These are phyloP conservation scores for Lactarius psammicola DNA, from an alignment of 768 basidiomycete genomes.

Conservation along the genomic window DNA sequence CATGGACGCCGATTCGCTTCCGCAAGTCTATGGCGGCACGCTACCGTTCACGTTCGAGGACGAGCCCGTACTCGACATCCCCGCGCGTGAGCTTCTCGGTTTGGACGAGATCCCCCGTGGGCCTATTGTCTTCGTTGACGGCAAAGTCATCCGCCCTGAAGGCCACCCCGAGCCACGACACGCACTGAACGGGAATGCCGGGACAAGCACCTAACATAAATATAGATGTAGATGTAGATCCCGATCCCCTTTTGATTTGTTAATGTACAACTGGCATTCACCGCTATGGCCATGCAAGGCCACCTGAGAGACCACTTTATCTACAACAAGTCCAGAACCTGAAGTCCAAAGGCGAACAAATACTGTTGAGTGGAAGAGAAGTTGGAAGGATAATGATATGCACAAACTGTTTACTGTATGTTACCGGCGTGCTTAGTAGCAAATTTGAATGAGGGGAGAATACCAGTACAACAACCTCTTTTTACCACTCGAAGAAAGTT, in stretches of 20 bases:
- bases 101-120: constrained; percentile 53
- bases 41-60: constrained; percentile 70
- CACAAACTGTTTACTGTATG: constrained; percentile 14
- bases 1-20: constrained; percentile 51
- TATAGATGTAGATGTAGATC: not conserved
- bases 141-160: constrained; percentile 35
- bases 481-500: constrained; percentile 1
- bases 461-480: constrained; percentile 7
- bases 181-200: not conserved
- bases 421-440: not conserved
- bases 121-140: constrained; percentile 50
- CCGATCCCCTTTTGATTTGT: not conserved
- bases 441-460: not conserved
- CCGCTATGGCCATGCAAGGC: not conserved
- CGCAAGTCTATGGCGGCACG: constrained; percentile 69
- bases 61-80: constrained; percentile 62
- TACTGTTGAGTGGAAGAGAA: not conserved
- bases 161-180: not conserved
- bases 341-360: constrained; percentile 3
- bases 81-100: constrained; percentile 45
- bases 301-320: not conserved
- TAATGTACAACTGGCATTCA: not conserved
- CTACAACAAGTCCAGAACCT: not conserved
- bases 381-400: constrained; percentile 25
- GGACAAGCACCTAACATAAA: not conserved